Conservation (phyloP, 2,329 filamentous ascomycete species). For the Lecanosticta acicola region DNA sequence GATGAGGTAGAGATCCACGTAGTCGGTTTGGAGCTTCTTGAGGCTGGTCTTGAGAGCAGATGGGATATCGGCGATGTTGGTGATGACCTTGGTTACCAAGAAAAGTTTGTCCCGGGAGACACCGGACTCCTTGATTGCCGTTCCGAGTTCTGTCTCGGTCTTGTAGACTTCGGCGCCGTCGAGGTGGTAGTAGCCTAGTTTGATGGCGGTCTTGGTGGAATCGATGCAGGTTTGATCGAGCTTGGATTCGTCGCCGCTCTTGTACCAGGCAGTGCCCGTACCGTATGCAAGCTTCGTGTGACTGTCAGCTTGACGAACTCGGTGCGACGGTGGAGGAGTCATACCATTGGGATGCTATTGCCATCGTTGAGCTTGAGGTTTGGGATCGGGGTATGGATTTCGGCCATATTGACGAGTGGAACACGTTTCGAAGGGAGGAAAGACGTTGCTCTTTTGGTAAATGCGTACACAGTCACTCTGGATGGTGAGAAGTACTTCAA, state of each 20-base stretch:
- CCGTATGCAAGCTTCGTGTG: conserved; percentile 60
- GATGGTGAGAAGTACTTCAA: background rate
- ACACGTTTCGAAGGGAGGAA: background rate
- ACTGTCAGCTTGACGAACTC: conserved; percentile 4
- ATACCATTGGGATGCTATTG: conserved; percentile 64
- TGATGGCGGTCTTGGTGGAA: conserved; percentile 57
- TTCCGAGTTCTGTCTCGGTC: conserved; percentile 46
- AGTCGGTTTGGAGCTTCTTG: conserved; percentile 55
- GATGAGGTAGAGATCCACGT: conserved; percentile 61
- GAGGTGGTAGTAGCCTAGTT: conserved; percentile 64
- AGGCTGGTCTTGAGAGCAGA: conserved; percentile 51
- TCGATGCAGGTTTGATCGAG: conserved; percentile 56
- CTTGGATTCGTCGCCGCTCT: conserved; percentile 42
- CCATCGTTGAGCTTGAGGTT: conserved; percentile 65
- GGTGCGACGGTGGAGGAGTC: conserved; percentile 4
- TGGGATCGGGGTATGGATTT: conserved; percentile 45
- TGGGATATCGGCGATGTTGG: conserved; percentile 51
- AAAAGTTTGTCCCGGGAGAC: conserved; percentile 44
- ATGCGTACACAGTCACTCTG: background rate
- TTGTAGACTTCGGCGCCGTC: conserved; percentile 65
- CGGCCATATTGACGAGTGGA: conserved; percentile 23
- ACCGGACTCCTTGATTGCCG: conserved; percentile 40
- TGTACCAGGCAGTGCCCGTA: conserved; percentile 64
- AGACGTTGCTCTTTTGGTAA: too few species aligned
- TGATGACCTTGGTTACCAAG: conserved; percentile 53